Percentiles rank a stretch among this genome's conserved stretches.
These are phyloP conservation scores for Chaetomiaceae sp. DNA, from an alignment of 2,329 filamentous ascomycete species.

Conservation along the genomic window DNA sequence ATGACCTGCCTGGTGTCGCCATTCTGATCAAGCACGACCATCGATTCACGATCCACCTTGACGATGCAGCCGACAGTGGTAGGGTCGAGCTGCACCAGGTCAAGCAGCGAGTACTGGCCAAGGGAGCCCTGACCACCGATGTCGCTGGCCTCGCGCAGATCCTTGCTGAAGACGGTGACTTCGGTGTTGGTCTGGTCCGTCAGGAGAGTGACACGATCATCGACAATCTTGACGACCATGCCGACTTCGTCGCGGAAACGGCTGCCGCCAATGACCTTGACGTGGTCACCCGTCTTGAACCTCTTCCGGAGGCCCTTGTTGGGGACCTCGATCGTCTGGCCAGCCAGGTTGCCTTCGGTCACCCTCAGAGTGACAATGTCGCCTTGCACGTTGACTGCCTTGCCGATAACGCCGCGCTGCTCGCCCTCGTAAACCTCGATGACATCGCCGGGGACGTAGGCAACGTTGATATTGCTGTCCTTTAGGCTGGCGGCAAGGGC, in stretches of 20 bases:
- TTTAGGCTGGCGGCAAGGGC: conserved; percentile 87
- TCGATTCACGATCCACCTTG: conserved; percentile 89
- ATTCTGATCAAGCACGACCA: conserved; percentile 87
- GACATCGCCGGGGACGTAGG: conserved; percentile 89
- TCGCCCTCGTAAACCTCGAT: conserved; percentile 96
- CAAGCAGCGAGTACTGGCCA: conserved; percentile 88
- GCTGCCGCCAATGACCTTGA: conserved; percentile 96
- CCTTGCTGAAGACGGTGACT: conserved; percentile 96
- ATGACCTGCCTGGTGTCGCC: conserved; percentile 76
- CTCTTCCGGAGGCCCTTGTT: conserved; percentile 88
- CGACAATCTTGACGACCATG: conserved; percentile 90
- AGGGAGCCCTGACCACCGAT: conserved; percentile 78
- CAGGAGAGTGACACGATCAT: conserved; percentile 87
- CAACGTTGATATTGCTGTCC: conserved; percentile 71
- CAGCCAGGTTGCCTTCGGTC: conserved; percentile 72
- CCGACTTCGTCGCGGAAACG: conserved; percentile 92
- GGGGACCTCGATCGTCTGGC: conserved; percentile 86
- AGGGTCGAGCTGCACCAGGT: conserved; percentile 88
- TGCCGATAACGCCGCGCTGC: conserved; percentile 85
- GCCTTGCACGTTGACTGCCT: conserved; percentile 76
- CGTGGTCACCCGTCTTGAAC: conserved; percentile 90
- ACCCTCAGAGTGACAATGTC: conserved; percentile 90
- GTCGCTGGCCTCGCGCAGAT: conserved; percentile 87
- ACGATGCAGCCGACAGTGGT: conserved; percentile 90
- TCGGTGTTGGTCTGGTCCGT: conserved; percentile 91